A percentile compares a stretch with the other conserved stretches of the same genome.
phyloP scores from a whole-genome alignment of 2,329 filamentous ascomycete species.

The Pleoardoris graminearum region DNA sequence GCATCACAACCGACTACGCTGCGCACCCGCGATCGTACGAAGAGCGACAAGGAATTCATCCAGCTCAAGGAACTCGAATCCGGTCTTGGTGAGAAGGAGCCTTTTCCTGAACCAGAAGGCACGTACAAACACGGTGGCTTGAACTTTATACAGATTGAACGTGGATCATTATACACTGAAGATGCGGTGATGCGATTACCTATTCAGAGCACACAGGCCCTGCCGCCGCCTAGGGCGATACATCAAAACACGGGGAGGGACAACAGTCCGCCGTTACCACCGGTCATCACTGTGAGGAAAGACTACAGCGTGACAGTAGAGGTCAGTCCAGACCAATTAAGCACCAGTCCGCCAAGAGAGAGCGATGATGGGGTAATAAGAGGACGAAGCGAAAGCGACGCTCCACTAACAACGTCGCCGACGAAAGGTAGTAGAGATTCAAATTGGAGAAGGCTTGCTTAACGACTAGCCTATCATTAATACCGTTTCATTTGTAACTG shows the following conservation, averaged over 20 bases:
- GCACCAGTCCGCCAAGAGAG: not conserved
- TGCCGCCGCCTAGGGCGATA: not conserved
- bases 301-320: constrained; percentile 23
- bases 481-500: not conserved
- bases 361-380: not conserved
- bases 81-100: not conserved
- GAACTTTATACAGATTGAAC: constrained; percentile 14
- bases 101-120: not conserved
- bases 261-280: not conserved
- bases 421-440: not conserved
- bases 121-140: constrained; percentile 1
- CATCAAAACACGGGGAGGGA: not conserved
- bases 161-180: constrained; percentile 10
- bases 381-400: not conserved
- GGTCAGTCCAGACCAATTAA: not conserved
- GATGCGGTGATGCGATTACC: constrained; percentile 7
- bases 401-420: not conserved
- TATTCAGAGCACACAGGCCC: constrained; percentile 1
- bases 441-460: not conserved
- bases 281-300: constrained; percentile 17
- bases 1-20: constrained; percentile 12
- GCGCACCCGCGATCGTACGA: constrained; percentile 7
- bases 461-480: not conserved
- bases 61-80: constrained; percentile 19
- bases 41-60: constrained; percentile 17